phyloP scores from a whole-genome alignment of 2,329 filamentous ascomycete genomes.

The Apiospora pterosperma region DNA sequence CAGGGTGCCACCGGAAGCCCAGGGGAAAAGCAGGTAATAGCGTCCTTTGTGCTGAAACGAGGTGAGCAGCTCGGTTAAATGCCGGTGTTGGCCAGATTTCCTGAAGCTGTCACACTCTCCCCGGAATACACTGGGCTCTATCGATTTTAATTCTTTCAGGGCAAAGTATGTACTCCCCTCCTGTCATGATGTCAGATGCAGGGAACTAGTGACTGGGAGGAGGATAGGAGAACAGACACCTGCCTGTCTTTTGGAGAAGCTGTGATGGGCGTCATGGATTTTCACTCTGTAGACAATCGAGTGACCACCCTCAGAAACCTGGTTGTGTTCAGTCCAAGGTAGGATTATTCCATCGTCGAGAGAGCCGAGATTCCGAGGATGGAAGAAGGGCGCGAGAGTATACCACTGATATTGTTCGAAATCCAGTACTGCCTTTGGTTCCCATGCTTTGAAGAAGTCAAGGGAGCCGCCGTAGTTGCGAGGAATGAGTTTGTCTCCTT shows the following conservation, averaged over 20 bases:
- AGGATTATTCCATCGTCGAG: neutral
- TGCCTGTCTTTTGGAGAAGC: neutral
- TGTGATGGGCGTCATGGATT: neutral
- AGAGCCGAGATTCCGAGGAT: neutral
- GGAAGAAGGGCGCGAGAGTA: neutral
- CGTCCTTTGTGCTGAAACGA: neutral
- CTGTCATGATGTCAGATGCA: neutral
- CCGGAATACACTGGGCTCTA: neutral
- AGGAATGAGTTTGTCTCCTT: neutral
- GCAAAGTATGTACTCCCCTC: neutral
- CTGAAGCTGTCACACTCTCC: neutral
- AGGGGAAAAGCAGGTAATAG: neutral
- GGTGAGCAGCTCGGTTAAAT: neutral
- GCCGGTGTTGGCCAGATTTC: neutral
- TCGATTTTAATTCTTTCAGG: neutral
- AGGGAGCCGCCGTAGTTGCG: neutral
- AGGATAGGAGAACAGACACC: neutral
- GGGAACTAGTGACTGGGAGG: neutral
- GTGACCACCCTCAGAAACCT: neutral
- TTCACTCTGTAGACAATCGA: neutral
- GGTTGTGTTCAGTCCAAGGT: neutral
- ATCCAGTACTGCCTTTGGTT: neutral
- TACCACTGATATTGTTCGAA: neutral
- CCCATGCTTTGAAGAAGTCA: neutral
- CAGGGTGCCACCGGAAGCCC: neutral